These are phyloP conservation scores for Alternaria viburni DNA, from an alignment of 2,329 filamentous ascomycete species.

Conservation along the genomic window DNA sequence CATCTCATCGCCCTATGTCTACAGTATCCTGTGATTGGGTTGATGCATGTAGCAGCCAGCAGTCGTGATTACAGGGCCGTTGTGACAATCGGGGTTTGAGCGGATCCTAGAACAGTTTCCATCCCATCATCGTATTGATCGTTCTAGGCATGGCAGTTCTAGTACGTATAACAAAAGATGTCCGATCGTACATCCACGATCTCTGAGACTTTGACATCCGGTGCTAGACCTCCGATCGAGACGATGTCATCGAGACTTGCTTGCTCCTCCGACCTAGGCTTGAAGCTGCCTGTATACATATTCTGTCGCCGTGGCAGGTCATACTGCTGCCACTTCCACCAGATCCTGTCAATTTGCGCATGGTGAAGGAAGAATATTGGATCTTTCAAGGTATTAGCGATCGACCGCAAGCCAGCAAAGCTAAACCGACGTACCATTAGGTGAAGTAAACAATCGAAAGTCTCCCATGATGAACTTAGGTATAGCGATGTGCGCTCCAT, in stretches of 20 bases:
- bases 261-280: neutral
- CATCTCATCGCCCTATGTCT: no score
- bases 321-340: constrained; percentile 36
- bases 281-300: neutral
- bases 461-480: no score
- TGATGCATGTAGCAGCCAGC: no score
- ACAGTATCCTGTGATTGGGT: no score
- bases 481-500: no score
- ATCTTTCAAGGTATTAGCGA: no score
- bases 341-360: constrained; percentile 37
- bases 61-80: no score
- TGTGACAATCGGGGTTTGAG: no score
- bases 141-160: neutral
- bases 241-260: neutral
- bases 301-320: neutral
- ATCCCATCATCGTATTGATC: neutral
- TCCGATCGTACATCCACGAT: neutral
- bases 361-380: constrained; percentile 46
- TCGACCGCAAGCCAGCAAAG: no score
- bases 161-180: constrained; percentile 5
- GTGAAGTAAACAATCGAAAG: no score
- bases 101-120: no score
- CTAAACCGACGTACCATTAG: no score
- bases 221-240: neutral
- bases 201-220: neutral